Percentiles rank a stretch among this genome's conserved stretches.
phyloP scores from a whole-genome alignment of 2,329 filamentous ascomycete genomes.

The Pseudocercospora eumusae region DNA sequence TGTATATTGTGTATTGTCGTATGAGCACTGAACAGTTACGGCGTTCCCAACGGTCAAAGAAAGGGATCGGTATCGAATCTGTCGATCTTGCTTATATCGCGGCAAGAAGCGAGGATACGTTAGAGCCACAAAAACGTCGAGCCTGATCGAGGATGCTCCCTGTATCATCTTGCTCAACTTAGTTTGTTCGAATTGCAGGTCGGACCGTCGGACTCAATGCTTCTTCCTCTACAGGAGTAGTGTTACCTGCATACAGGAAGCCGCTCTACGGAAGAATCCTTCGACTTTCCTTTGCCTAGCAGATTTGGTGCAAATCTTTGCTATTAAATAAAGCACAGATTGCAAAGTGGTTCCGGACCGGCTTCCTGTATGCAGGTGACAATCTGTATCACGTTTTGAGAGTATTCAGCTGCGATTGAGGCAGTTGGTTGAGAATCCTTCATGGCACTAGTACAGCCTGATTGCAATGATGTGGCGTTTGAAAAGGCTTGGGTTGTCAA shows the following conservation, averaged over 20 bases:
- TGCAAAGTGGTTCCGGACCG: too few relatives aligned
- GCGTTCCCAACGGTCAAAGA: background rate
- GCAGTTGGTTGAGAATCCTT: background rate
- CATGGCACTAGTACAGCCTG: background rate
- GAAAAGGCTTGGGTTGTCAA: background rate
- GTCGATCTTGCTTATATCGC: background rate
- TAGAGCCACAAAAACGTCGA: too few relatives aligned
- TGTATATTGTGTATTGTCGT: background rate
- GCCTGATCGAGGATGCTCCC: background rate
- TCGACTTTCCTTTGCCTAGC: too few relatives aligned
- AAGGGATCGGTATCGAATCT: background rate
- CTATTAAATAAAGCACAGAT: too few relatives aligned
- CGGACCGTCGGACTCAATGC: background rate
- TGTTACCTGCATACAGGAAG: too few relatives aligned
- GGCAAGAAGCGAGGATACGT: too few relatives aligned
- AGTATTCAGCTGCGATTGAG: background rate
- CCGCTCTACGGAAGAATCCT: too few relatives aligned
- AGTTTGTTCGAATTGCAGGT: background rate
- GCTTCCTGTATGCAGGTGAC: too few relatives aligned
- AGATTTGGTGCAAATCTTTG: too few relatives aligned
- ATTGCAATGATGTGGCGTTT: background rate
- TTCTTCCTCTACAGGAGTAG: too few relatives aligned
- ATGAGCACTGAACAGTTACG: background rate
- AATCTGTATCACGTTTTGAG: background rate
- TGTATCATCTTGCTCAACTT: background rate